Percentiles rank a stretch among this genome's conserved stretches.
Conservation (phyloP, 2,329 filamentous ascomycete species). For the Magnaporthales sp. region DNA sequence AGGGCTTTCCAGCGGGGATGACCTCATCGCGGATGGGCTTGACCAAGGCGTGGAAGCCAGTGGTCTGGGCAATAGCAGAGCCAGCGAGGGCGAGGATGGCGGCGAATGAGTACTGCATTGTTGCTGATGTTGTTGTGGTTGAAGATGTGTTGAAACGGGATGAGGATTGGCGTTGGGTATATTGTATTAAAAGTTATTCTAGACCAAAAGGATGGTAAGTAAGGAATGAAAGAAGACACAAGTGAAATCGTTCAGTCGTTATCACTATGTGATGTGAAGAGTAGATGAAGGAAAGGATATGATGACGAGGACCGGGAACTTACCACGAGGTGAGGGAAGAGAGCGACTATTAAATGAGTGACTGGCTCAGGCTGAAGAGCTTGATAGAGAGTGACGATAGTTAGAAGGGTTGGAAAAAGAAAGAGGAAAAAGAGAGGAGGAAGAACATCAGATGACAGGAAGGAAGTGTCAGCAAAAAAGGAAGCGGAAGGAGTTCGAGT, state of each 20-base stretch:
- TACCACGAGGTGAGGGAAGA: conserved; percentile 5
- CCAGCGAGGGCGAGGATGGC: conserved; percentile 42
- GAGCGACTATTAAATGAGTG: conserved; percentile 7
- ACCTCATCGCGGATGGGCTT: conserved; percentile 33
- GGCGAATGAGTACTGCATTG: conserved; percentile 45
- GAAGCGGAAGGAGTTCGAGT: conserved; percentile 2
- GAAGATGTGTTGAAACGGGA: neutral
- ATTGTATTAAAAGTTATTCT: neutral
- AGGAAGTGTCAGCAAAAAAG: conserved; percentile 6
- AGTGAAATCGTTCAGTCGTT: neutral
- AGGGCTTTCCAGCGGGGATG: conserved; percentile 38
- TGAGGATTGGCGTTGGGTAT: neutral
- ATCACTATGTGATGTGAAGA: neutral
- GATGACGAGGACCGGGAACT: neutral
- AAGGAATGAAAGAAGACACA: neutral
- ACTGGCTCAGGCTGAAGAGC: conserved; percentile 6
- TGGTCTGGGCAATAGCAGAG: conserved; percentile 42
- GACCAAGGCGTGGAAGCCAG: conserved; percentile 47
- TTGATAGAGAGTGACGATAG: conserved; percentile 7
- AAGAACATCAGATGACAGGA: neutral
- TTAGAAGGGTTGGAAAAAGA: conserved; percentile 2
- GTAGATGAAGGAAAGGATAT: neutral
- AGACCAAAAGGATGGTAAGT: neutral
- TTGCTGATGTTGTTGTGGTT: conserved; percentile 19
- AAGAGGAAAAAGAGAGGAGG: conserved; percentile 5